Evolutionary conservation across 805 yeast genomes (phyloP).

Genomic region (Kuraishia ogatae): DNA sequence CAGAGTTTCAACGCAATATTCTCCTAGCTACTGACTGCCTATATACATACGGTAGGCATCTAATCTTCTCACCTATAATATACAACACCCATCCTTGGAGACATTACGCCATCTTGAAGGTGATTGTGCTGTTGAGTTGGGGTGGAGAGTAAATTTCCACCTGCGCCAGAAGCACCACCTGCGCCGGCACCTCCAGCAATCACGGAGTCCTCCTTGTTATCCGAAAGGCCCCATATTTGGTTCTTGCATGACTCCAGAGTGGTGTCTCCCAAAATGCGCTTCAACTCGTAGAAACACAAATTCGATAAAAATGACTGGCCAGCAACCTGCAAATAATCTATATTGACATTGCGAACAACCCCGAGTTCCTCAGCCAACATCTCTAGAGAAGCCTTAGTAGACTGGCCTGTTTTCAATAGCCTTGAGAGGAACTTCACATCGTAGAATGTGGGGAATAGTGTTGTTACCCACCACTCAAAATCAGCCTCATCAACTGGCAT

Average conservation of each 20-base stretch:
- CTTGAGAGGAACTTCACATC: constrained; percentile 60
- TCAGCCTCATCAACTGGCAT: constrained; percentile 80
- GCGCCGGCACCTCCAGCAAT: constrained; percentile 3
- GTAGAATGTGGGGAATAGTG: constrained; percentile 73
- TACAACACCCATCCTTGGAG: constrained; percentile 13
- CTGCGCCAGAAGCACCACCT: background rate
- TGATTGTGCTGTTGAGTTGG: constrained; percentile 9
- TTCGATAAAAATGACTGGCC: constrained; percentile 56
- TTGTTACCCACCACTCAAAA: constrained; percentile 59
- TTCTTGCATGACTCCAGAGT: constrained; percentile 14
- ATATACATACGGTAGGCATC: background rate
- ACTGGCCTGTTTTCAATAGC: constrained; percentile 11
- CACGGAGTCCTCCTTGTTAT: constrained; percentile 3
- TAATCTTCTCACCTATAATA: background rate
- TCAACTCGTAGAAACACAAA: constrained; percentile 55
- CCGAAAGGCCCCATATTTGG: constrained; percentile 22
- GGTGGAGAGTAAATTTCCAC: constrained; percentile 1
- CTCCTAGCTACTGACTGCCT: too few species aligned
- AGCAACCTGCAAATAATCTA: constrained; percentile 44
- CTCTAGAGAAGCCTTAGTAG: constrained; percentile 42
- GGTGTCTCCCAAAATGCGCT: constrained; percentile 14
- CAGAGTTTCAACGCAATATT: too few species aligned
- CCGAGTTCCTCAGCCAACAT: constrained; percentile 63
- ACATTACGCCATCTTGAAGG: constrained; percentile 11
- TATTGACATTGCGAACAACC: constrained; percentile 48